Base-by-base conservation (phyloP, 352 stramenopile species). In the Pythium insidiosum region DNA sequence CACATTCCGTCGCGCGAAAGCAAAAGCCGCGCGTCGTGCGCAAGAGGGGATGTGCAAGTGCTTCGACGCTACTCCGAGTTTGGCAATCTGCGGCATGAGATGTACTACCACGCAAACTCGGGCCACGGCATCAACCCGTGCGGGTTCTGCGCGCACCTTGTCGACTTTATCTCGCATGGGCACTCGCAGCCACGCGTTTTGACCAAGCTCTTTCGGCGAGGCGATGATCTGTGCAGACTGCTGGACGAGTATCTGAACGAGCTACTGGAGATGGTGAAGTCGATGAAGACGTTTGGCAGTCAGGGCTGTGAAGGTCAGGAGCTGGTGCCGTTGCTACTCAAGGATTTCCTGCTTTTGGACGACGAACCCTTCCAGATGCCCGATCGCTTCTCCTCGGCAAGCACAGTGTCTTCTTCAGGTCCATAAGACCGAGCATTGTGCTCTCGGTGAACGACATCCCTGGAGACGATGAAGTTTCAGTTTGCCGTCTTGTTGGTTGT, bases 51-150 rank as follows among this genome's bases (percentile, higher is more conserved):
- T 39, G 64, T 73, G 26, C 57, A 61, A 4, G 54, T 77, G 13
- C 56, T 80, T 42, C 63, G 61, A 6, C 61, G 60, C 22, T 84
- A 72, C 46, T 76, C 66, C 21, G 70, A 83, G 26, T 86, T 86
- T 31, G 40, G 38, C n/a, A 63, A 61, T 34, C 48, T 86, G 25
- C 58, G 73, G 4, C 49, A 53, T 7, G 21, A 52, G 35, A 37
- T 25, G 13, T 58, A 51, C 22, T 21, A 52, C 11, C 25, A 45
- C n/a, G 34, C 50, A 15, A 35, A 43, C 15, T 20, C n/a, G 5
- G 24, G 42, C n/a, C 50, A 58, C 16, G 35, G 42, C 1, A 49
- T 47, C 18, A 19, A 34, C 12, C 50, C 50, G 5, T 58, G 50
- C 18, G 15, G 20, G 12, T 58, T 43, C n/a, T 58, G 50, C 38